These are phyloP conservation scores for Phyllosticta capitalensis DNA, from an alignment of 2,329 filamentous ascomycete species.

Conservation along the genomic window DNA sequence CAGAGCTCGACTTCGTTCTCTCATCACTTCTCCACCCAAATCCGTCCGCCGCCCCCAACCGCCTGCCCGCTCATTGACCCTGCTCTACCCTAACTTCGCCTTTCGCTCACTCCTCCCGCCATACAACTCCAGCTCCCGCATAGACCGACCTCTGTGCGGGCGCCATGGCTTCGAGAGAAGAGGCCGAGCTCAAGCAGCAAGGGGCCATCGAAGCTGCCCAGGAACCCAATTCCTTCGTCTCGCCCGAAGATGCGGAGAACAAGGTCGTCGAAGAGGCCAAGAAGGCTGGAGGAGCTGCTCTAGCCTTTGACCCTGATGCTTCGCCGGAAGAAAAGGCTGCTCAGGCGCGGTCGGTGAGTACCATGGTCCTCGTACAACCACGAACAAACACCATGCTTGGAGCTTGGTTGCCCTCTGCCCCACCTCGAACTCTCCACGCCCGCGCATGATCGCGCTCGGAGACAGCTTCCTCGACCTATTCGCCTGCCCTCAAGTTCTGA, in stretches of 20 bases:
- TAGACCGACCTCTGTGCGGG: not conserved
- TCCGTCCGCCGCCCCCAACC: not conserved
- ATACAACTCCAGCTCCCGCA: not conserved
- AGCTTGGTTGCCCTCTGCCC: not conserved
- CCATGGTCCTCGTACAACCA: not conserved
- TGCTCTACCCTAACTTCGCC: not conserved
- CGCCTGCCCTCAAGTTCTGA: not conserved
- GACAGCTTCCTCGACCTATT: not conserved
- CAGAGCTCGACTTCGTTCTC: not conserved
- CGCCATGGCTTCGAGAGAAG: constrained; percentile 7
- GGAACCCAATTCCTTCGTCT: constrained; percentile 58
- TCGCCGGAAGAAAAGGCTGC: constrained; percentile 74
- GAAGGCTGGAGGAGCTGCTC: constrained; percentile 70
- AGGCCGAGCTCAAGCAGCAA: constrained; percentile 67
- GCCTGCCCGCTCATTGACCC: not conserved
- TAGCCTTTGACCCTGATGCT: constrained; percentile 80
- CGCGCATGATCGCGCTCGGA: not conserved
- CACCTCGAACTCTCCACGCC: not conserved
- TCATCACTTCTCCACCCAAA: not conserved
- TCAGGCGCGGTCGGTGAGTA: constrained; percentile 64
- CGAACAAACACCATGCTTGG: not conserved
- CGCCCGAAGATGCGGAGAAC: constrained; percentile 61
- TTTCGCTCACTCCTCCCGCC: not conserved
- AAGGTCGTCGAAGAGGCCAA: constrained; percentile 67
- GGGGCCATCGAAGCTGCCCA: constrained; percentile 68